These are phyloP conservation scores for Lipomyces kockii DNA, from an alignment of 805 yeast species.

Conservation along the genomic window DNA sequence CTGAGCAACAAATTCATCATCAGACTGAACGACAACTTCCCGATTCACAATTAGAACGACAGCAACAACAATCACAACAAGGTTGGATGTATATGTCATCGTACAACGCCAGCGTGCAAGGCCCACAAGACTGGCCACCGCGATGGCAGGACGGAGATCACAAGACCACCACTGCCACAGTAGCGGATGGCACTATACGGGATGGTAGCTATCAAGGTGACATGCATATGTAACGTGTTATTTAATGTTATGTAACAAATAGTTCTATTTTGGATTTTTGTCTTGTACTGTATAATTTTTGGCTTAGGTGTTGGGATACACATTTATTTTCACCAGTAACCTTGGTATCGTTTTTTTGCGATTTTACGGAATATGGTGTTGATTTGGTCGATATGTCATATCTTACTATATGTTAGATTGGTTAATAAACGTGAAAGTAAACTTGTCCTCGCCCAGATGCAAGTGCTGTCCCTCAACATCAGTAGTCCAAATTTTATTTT, in stretches of 20 bases:
- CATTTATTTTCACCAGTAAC: background rate
- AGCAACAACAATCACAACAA: constrained; percentile 5
- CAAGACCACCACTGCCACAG: background rate
- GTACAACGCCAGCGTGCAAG: background rate
- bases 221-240: background rate
- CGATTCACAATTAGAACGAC: background rate
- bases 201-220: background rate
- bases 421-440: too few relatives aligned
- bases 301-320: background rate
- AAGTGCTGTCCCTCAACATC: too few relatives aligned
- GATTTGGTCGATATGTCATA: background rate
- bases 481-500: too few relatives aligned
- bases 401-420: too few relatives aligned
- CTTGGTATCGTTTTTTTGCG: background rate
- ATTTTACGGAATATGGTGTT: background rate
- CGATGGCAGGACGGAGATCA: background rate
- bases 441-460: too few relatives aligned
- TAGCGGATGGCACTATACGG: too few relatives aligned
- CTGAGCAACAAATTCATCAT: constrained; percentile 22
- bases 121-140: background rate
- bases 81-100: background rate
- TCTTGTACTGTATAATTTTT: background rate
- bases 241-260: background rate
- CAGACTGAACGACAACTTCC: constrained; percentile 5
- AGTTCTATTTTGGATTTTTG: background rate